phyloP scores from a whole-genome alignment of 2,329 filamentous ascomycete genomes.

The Rutstroemia sp. region DNA sequence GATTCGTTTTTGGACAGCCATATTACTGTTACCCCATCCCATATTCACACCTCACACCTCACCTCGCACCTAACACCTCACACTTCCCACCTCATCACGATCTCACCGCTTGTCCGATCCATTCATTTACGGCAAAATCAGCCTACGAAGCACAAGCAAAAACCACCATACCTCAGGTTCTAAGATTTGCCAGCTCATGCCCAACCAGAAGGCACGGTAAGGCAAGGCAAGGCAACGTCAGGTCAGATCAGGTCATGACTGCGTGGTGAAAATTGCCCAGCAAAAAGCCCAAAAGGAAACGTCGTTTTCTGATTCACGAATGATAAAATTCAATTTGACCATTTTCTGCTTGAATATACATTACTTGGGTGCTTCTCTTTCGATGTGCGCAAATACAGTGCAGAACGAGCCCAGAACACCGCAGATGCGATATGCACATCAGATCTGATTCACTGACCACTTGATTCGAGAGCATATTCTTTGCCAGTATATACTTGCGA shows the following conservation, averaged over 20 bases:
- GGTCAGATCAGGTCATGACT: neutral
- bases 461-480: too few species aligned
- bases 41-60: too few species aligned
- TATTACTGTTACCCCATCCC: too few species aligned
- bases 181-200: slow-evolving; percentile 8
- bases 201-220: neutral
- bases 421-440: too few species aligned
- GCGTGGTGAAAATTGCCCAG: slow-evolving; percentile 5
- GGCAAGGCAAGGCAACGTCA: neutral
- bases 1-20: too few species aligned
- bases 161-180: neutral
- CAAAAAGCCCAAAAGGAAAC: neutral
- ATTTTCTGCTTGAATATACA: neutral
- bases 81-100: neutral
- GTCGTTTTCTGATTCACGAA: neutral
- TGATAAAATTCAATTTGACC: neutral
- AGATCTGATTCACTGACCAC: too few species aligned
- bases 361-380: neutral
- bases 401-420: neutral
- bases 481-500: too few species aligned
- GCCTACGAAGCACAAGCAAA: neutral
- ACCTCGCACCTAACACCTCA: too few species aligned
- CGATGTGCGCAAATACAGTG: slow-evolving; percentile 4
- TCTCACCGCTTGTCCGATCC: neutral
- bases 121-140: neutral